Evolutionary conservation across 495 filamentous ascomycete species (phyloP), one percentile per base, ranked within the genome.

Genomic region (Xylaria venustula): DNA sequence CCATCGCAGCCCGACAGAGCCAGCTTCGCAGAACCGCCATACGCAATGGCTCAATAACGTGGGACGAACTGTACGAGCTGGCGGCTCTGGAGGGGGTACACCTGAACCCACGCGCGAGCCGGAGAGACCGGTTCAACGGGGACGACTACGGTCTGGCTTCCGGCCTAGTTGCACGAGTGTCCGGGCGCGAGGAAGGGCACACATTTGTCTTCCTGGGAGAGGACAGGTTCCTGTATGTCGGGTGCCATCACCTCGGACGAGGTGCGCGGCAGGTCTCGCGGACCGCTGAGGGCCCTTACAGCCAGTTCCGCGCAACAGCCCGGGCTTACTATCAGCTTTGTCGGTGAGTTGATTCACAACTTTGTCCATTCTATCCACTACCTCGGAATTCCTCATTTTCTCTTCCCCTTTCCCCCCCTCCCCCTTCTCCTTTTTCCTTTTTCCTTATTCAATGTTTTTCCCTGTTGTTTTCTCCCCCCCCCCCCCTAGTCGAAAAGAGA

Each of bases 81-180:
- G 63, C 66, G 0, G 37, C n/a, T n/a, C 15, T 41, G 0, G 66
- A 68, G 48, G 34, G 47, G 3, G 64, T 66, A 1, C 12, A 37
- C 0, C 15, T 69, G 0, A 36, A 59, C 42, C 47, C 26, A 11
- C 54, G 15, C 9, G 46, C 30, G 12, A 26, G 3, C 1, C 1
- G 0, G 15, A 40, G 0, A 1, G 11, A 7, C 20, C 25, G 20
- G 8, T 26, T 30, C 34, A 17, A 19, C 9, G 12, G 20, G 17
- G 20, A 20, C 3, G 19, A 47, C 40, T 20, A 20, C 26, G 2
- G 11, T 0, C 41, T 63, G 0, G 6, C 7, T 0, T 7, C 40
- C 0, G 59, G 50, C 0, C 30, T 67, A 6, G 50, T 53, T 14
- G 50, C 50, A 17, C 50, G 50, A 1, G 6, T 53, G 11, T 41